These are phyloP conservation scores for Cryptococcus sp. DNA, from an alignment of 1,284 basidiomycete species.

Conservation along the genomic window DNA sequence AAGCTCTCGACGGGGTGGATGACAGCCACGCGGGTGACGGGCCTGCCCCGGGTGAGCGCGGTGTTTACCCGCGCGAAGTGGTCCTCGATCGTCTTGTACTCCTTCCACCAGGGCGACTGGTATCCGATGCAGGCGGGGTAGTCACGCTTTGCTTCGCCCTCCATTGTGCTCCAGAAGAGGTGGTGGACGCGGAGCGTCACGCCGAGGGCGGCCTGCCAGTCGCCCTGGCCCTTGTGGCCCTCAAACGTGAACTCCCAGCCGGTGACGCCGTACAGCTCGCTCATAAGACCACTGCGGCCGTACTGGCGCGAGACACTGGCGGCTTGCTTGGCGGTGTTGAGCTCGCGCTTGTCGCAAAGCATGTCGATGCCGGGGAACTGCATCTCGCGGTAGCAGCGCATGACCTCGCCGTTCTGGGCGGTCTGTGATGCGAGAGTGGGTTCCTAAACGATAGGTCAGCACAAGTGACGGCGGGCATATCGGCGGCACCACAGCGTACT, in stretches of 20 bases:
- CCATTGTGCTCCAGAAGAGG: slow-evolving; percentile 26
- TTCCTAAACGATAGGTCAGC: slow-evolving; percentile 13
- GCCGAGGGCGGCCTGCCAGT: slow-evolving; percentile 36
- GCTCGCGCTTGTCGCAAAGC: slow-evolving; percentile 29
- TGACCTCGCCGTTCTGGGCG: slow-evolving; percentile 26
- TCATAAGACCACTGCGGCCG: slow-evolving; percentile 23
- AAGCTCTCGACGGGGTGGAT: slow-evolving; percentile 35
- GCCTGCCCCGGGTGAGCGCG: slow-evolving; percentile 24
- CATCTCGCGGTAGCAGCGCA: slow-evolving; percentile 34
- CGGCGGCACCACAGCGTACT: neutral
- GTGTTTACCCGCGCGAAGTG: slow-evolving; percentile 32
- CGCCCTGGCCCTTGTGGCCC: slow-evolving; percentile 33
- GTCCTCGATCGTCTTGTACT: slow-evolving; percentile 30
- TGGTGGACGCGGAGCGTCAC: slow-evolving; percentile 32
- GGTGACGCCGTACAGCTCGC: slow-evolving; percentile 34
- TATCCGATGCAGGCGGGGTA: slow-evolving; percentile 35
- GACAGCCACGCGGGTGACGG: slow-evolving; percentile 30
- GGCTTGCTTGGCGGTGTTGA: slow-evolving; percentile 37
- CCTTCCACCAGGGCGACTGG: slow-evolving; percentile 32
- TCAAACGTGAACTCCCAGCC: slow-evolving; percentile 28
- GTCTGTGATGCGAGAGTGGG: slow-evolving; percentile 28
- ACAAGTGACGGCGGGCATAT: too few species aligned
- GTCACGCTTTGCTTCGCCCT: slow-evolving; percentile 32
- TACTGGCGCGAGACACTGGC: slow-evolving; percentile 26
- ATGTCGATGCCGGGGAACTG: slow-evolving; percentile 35